A percentile compares a stretch with the other conserved stretches of the same genome.
Conservation (phyloP, 2,329 filamentous ascomycete species). For the Botrytis sinoallii region DNA sequence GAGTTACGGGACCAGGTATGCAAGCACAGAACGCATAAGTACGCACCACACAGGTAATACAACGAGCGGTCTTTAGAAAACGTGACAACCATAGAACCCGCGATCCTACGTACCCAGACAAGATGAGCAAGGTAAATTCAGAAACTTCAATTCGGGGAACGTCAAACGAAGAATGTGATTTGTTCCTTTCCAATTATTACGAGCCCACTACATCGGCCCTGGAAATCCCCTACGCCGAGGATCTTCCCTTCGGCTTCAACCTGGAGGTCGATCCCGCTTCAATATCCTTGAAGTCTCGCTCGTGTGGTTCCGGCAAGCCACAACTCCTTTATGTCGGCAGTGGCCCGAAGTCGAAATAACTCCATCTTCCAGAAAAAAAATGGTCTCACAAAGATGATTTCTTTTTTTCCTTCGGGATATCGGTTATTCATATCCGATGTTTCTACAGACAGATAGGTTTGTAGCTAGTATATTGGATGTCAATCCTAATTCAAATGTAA, state of each 20-base stretch:
- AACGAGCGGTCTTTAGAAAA: background rate
- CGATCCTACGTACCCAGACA: background rate
- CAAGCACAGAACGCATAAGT: background rate
- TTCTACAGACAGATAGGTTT: background rate
- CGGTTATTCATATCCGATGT: background rate
- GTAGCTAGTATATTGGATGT: background rate
- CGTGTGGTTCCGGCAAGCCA: constrained; percentile 4
- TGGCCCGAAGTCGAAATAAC: background rate
- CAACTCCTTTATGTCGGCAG: background rate
- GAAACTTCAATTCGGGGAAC: background rate
- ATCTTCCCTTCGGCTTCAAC: background rate
- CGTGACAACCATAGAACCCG: background rate
- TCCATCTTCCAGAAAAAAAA: background rate
- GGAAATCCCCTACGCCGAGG: background rate
- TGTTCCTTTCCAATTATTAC: background rate
- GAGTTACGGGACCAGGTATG: background rate
- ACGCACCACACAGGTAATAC: background rate
- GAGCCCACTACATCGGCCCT: background rate
- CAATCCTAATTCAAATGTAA: background rate
- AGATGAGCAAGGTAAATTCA: background rate
- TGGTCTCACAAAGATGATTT: background rate
- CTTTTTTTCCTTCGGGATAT: background rate
- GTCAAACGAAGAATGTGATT: background rate
- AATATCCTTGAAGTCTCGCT: background rate
- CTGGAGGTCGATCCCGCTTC: background rate